Percentiles rank a stretch among this genome's conserved stretches.
Conservation (phyloP, 139 green algal genomes). For the Micractinium sp. region DNA sequence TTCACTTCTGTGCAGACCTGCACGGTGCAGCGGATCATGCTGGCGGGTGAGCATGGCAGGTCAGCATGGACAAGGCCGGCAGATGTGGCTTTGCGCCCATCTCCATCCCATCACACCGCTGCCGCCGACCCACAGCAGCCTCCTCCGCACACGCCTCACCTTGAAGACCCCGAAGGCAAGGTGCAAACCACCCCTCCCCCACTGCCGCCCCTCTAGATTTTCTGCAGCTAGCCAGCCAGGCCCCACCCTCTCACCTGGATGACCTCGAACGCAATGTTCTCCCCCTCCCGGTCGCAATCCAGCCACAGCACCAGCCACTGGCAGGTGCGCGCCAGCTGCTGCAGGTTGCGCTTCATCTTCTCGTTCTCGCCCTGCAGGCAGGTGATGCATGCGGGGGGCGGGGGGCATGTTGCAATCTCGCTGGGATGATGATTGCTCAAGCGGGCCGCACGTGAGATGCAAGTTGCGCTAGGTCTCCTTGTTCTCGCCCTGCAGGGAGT, state of each 20-base stretch:
- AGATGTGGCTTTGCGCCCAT: too few species aligned
- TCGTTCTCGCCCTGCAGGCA: slow-evolving; percentile 64
- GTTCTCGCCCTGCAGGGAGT: too few species aligned
- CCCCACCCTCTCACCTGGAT: slow-evolving; percentile 71
- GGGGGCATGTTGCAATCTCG: background rate
- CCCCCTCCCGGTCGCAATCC: slow-evolving; percentile 97
- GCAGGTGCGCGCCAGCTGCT: slow-evolving; percentile 67
- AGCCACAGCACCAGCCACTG: slow-evolving; percentile 96
- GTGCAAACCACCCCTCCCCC: background rate
- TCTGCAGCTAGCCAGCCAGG: background rate
- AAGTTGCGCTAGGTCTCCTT: too few species aligned
- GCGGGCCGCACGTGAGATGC: too few species aligned
- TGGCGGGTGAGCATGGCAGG: background rate
- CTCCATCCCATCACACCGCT: too few species aligned
- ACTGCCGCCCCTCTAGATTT: background rate
- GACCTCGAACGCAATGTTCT: slow-evolving; percentile 99
- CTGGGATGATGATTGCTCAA: too few species aligned
- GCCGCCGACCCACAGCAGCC: background rate
- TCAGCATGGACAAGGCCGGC: background rate
- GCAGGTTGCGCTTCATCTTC: slow-evolving; percentile 77
- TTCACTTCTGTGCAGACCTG: slow-evolving; percentile 79
- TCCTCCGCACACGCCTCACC: too few species aligned
- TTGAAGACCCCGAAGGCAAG: background rate
- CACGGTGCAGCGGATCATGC: background rate
- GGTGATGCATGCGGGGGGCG: background rate